Evolutionary conservation across 2,329 filamentous ascomycete species (phyloP).

Genomic region (Penicillium olsonii): DNA sequence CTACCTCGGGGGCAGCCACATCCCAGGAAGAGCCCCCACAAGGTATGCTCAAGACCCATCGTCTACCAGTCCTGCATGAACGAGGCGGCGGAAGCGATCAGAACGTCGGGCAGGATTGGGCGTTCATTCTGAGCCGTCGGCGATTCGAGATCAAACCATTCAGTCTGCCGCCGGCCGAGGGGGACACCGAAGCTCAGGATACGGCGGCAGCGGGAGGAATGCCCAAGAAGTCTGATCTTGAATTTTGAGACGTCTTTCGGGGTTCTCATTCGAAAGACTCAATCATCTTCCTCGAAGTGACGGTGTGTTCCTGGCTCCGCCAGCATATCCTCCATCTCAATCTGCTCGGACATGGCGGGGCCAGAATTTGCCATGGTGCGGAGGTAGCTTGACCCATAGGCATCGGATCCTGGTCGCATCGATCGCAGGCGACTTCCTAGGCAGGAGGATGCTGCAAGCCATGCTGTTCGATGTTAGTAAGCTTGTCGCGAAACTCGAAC

Average conservation of each 20-base stretch:
- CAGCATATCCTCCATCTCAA: conserved; percentile 64
- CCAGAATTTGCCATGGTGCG: conserved; percentile 57
- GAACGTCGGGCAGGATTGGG: conserved; percentile 78
- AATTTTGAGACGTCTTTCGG: conserved; percentile 55
- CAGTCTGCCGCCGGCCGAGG: conserved; percentile 82
- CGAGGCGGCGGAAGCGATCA: conserved; percentile 76
- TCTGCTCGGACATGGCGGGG: conserved; percentile 60
- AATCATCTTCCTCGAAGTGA: conserved; percentile 35
- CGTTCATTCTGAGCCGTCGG: conserved; percentile 81
- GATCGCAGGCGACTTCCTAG: conserved; percentile 55
- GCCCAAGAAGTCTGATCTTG: conserved; percentile 67
- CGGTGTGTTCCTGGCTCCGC: conserved; percentile 38
- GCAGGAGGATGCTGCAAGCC: conserved; percentile 58
- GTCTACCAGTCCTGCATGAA: conserved; percentile 81
- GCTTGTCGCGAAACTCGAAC: not conserved
- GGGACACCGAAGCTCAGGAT: conserved; percentile 65
- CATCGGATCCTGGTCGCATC: conserved; percentile 45
- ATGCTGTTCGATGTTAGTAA: conserved; percentile 40
- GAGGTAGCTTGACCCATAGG: conserved; percentile 59
- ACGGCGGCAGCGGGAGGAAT: conserved; percentile 47
- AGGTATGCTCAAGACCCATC: conserved; percentile 80
- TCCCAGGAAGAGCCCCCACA: conserved; percentile 75
- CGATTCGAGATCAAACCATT: conserved; percentile 86
- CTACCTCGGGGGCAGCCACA: conserved; percentile 57
- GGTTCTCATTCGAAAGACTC: conserved; percentile 12